These are phyloP conservation scores for Cutaneotrichosporon curvatum DNA, from an alignment of 1,284 basidiomycete genomes.

Conservation along the genomic window DNA sequence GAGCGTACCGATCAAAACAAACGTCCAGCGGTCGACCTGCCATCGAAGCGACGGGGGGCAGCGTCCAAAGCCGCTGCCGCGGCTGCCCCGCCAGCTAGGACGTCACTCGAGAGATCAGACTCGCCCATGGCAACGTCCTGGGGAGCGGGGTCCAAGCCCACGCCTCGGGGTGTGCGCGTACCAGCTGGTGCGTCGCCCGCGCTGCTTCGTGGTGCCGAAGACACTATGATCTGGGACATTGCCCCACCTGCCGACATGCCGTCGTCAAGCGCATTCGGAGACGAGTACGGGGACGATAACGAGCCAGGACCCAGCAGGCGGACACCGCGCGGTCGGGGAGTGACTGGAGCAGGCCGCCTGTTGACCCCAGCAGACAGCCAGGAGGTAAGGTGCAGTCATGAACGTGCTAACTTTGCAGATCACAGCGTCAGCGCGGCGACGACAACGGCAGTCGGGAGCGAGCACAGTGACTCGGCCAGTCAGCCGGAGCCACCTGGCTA, in stretches of 20 bases:
- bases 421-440: too few relatives aligned
- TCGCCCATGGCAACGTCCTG: too few relatives aligned
- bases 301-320: not conserved
- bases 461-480: too few relatives aligned
- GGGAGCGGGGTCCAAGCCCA: not conserved
- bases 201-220: not conserved
- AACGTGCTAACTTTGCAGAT: too few relatives aligned
- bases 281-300: too few relatives aligned
- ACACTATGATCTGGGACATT: slow-evolving; percentile 11
- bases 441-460: too few relatives aligned
- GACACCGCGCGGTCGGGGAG: not conserved
- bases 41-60: too few relatives aligned
- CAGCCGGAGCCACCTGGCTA: too few relatives aligned
- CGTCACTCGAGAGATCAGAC: too few relatives aligned
- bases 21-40: not conserved
- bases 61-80: too few relatives aligned
- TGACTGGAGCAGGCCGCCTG: slow-evolving; percentile 17
- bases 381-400: slow-evolving; percentile 11
- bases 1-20: not conserved
- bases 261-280: slow-evolving; percentile 5
- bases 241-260: slow-evolving; percentile 11
- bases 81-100: too few relatives aligned
- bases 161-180: not conserved
- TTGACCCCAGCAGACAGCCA: slow-evolving; percentile 33
- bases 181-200: too few relatives aligned